Evolutionary conservation across 768 basidiomycete genomes (phyloP).

Genomic region (Termitomyces sp.): DNA sequence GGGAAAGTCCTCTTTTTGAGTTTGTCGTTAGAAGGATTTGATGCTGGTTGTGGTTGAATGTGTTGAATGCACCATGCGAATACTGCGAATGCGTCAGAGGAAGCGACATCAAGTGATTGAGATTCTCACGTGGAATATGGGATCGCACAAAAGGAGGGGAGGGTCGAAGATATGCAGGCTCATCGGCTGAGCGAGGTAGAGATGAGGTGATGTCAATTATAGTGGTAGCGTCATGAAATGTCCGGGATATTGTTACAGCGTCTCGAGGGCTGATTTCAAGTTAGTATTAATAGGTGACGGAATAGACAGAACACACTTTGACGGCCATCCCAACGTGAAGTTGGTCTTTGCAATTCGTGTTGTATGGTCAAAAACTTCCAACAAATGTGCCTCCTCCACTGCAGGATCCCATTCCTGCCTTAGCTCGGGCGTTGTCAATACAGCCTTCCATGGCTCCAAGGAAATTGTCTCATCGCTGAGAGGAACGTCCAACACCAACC

Average conservation of each 20-base stretch:
- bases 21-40: slow-evolving; percentile 19
- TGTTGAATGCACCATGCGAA: slow-evolving; percentile 94
- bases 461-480: slow-evolving; percentile 53
- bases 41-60: slow-evolving; percentile 30
- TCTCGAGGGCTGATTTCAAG: slow-evolving; percentile 71
- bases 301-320: slow-evolving; percentile 58
- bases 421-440: slow-evolving; percentile 81
- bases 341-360: slow-evolving; percentile 88
- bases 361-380: slow-evolving; percentile 82
- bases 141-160: slow-evolving; percentile 92
- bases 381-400: slow-evolving; percentile 74
- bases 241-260: slow-evolving; percentile 87
- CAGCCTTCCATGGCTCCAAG: slow-evolving; percentile 76
- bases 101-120: neutral
- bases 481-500: slow-evolving; percentile 77
- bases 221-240: slow-evolving; percentile 74
- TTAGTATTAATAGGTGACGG: slow-evolving; percentile 4
- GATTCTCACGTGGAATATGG: slow-evolving; percentile 56
- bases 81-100: slow-evolving; percentile 35
- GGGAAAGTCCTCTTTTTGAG: slow-evolving; percentile 27
- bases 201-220: slow-evolving; percentile 90
- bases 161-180: slow-evolving; percentile 86
- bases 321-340: slow-evolving; percentile 94
- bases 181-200: slow-evolving; percentile 85
- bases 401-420: slow-evolving; percentile 92